A percentile compares a stretch with the other conserved stretches of the same genome.
Evolutionary conservation across 2,329 filamentous ascomycete genomes (phyloP).

Genomic region (Rasamsonia emersonii): DNA sequence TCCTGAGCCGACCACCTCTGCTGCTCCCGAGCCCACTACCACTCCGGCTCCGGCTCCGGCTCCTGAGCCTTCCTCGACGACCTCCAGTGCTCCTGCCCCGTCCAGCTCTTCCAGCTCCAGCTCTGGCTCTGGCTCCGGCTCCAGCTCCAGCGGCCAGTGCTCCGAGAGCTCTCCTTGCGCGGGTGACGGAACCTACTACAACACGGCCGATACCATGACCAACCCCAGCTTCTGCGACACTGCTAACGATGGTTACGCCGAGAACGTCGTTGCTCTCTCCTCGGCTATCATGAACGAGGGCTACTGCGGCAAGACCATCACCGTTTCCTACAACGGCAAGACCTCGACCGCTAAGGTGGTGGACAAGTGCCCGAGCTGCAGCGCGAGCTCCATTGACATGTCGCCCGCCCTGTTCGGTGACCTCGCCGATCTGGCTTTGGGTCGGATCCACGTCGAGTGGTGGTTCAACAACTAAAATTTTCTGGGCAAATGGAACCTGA

Average conservation of each 20-base stretch:
- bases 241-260: slow-evolving; percentile 47
- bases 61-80: slow-evolving; percentile 11
- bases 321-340: slow-evolving; percentile 53
- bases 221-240: slow-evolving; percentile 49
- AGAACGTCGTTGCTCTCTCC: slow-evolving; percentile 63
- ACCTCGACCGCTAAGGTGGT: slow-evolving; percentile 51
- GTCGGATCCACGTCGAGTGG: slow-evolving; percentile 35
- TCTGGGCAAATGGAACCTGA: slow-evolving; percentile 1
- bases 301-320: slow-evolving; percentile 61
- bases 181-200: slow-evolving; percentile 69
- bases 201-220: slow-evolving; percentile 53
- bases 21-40: slow-evolving; percentile 5
- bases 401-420: slow-evolving; percentile 48
- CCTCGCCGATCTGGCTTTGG: slow-evolving; percentile 32
- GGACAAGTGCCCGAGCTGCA: slow-evolving; percentile 71
- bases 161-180: slow-evolving; percentile 20
- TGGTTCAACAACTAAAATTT: slow-evolving; percentile 29
- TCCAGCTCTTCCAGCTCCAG: slow-evolving; percentile 10
- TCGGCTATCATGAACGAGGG: slow-evolving; percentile 58
- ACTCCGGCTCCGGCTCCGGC: slow-evolving; percentile 9
- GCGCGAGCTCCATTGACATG: slow-evolving; percentile 49
- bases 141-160: slow-evolving; percentile 18
- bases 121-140: slow-evolving; percentile 10
- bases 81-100: slow-evolving; percentile 14
- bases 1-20: slow-evolving; percentile 6